Percentiles rank a stretch among this genome's conserved stretches.
Conservation (phyloP, 208 protist species). For the Lotmaria passim region DNA sequence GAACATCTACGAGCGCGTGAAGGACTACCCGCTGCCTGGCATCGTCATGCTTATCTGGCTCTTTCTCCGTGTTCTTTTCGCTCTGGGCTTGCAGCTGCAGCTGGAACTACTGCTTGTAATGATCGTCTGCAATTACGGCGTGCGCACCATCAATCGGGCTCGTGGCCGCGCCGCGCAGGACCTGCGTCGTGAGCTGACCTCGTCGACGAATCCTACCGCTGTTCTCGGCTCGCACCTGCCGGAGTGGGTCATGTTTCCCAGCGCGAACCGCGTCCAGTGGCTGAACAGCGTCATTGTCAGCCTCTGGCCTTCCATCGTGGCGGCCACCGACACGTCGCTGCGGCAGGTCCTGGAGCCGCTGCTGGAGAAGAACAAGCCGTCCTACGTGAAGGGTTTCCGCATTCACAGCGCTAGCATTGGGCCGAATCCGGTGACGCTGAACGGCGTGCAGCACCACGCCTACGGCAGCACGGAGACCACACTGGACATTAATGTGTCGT, state of each 20-base stretch:
- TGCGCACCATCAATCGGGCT: constrained; percentile 35
- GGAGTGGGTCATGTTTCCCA: constrained; percentile 78
- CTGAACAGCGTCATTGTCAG: constrained; percentile 60
- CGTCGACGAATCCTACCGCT: constrained; percentile 42
- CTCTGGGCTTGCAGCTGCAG: constrained; percentile 61
- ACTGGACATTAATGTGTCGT: constrained; percentile 70
- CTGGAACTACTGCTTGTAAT: constrained; percentile 64
- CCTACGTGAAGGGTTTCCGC: constrained; percentile 55
- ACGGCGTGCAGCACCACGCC: constrained; percentile 67
- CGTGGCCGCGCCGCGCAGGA: constrained; percentile 40
- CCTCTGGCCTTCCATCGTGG: constrained; percentile 67
- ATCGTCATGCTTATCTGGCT: constrained; percentile 49
- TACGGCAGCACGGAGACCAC: constrained; percentile 57
- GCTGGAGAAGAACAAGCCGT: constrained; percentile 57
- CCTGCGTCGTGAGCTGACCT: constrained; percentile 42
- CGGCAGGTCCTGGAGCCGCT: constrained; percentile 44
- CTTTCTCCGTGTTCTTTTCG: constrained; percentile 46
- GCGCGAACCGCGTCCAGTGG: constrained; percentile 67
- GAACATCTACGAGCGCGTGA: constrained; percentile 24
- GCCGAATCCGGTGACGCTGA: constrained; percentile 51
- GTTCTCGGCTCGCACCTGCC: constrained; percentile 66
- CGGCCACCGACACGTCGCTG: constrained; percentile 56
- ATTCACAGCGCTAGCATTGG: constrained; percentile 61
- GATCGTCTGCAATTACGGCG: constrained; percentile 45
- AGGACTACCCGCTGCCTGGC: constrained; percentile 27